These are phyloP conservation scores for Dissophora ornata DNA, from an alignment of 192 early-diverging fungal genomes.

Conservation along the genomic window DNA sequence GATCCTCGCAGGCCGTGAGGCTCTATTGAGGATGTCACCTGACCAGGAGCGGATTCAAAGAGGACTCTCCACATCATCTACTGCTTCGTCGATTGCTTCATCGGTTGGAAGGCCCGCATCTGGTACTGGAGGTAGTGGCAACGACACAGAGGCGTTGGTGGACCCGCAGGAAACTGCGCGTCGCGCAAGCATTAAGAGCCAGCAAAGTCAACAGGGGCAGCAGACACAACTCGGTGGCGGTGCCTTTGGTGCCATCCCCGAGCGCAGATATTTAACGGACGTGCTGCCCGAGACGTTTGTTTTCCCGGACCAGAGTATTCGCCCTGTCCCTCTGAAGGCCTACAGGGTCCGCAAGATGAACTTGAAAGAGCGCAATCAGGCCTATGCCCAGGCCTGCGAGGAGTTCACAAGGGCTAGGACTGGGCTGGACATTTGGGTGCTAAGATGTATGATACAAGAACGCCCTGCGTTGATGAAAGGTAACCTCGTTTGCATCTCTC, in stretches of 20 bases:
- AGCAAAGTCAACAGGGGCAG: background rate
- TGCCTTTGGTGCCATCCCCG: conserved; percentile 26
- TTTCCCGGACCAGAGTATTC: conserved; percentile 43
- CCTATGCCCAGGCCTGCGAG: conserved; percentile 26
- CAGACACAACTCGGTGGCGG: conserved; percentile 10
- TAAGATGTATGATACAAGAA: conserved; percentile 46
- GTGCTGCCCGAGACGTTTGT: conserved; percentile 18
- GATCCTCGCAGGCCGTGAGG: conserved; percentile 40
- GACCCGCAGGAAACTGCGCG: conserved; percentile 7
- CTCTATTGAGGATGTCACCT: conserved; percentile 17
- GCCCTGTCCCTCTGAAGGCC: conserved; percentile 32
- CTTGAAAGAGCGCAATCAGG: conserved; percentile 16
- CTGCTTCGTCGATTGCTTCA: conserved; percentile 18
- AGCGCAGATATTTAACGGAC: conserved; percentile 11
- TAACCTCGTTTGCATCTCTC: background rate
- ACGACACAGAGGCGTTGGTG: conserved; percentile 5
- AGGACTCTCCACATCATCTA: conserved; percentile 29
- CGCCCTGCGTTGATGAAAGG: conserved; percentile 47
- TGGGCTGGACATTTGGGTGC: conserved; percentile 36
- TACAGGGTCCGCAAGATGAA: conserved; percentile 41
- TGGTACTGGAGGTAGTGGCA: background rate
- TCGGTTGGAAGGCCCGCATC: background rate
- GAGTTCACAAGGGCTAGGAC: conserved; percentile 42
- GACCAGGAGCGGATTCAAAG: conserved; percentile 16
- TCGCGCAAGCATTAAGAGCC: conserved; percentile 15